A percentile compares a stretch with the other conserved stretches of the same genome.
Evolutionary conservation across 306 rosid genomes (phyloP).

Genomic region (Begonia fuchsioides): DNA sequence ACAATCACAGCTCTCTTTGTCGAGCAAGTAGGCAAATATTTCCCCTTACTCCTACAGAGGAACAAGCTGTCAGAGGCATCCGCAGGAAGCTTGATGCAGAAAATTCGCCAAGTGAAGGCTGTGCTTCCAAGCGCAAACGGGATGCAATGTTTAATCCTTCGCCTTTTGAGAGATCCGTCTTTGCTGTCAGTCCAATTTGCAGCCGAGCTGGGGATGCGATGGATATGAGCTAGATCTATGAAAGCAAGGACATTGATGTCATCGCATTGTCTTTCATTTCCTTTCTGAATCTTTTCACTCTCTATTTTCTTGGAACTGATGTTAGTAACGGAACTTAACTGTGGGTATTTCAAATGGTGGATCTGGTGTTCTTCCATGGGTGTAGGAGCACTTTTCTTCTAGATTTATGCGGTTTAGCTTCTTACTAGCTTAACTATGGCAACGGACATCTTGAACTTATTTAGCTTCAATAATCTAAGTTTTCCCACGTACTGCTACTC

Average conservation of each 20-base stretch:
- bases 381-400: slow-evolving; percentile 47
- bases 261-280: slow-evolving; percentile 24
- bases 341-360: slow-evolving; percentile 43
- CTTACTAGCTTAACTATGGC: background rate
- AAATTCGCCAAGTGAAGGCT: slow-evolving; percentile 29
- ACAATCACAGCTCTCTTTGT: slow-evolving; percentile 86
- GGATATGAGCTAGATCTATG: slow-evolving; percentile 60
- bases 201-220: slow-evolving; percentile 87
- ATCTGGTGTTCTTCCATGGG: slow-evolving; percentile 33
- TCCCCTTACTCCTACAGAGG: slow-evolving; percentile 51
- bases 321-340: slow-evolving; percentile 37
- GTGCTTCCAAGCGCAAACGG: slow-evolving; percentile 68
- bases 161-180: slow-evolving; percentile 76
- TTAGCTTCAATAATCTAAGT: slow-evolving; percentile 13
- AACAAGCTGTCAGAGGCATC: slow-evolving; percentile 75
- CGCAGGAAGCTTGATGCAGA: slow-evolving; percentile 74
- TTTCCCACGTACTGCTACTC: too few relatives aligned
- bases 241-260: slow-evolving; percentile 21
- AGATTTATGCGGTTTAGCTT: slow-evolving; percentile 28
- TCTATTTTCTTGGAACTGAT: slow-evolving; percentile 21
- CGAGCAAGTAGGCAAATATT: slow-evolving; percentile 67
- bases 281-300: slow-evolving; percentile 14
- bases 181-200: slow-evolving; percentile 68
- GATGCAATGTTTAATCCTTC: slow-evolving; percentile 70
- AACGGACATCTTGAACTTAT: background rate